phyloP scores from a whole-genome alignment of 306 rosid species.

The Acacia melanoxylon region DNA sequence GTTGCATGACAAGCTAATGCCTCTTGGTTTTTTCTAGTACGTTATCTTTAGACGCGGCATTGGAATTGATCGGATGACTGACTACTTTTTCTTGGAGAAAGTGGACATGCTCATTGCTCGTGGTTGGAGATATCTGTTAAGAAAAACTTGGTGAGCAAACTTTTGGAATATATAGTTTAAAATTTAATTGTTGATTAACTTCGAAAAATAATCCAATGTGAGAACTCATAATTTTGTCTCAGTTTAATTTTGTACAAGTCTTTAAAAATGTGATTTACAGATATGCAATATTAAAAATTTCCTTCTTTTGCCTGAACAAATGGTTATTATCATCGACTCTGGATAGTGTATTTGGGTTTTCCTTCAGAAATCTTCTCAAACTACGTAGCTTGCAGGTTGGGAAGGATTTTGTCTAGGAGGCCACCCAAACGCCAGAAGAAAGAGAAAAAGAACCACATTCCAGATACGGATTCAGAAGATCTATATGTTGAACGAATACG shows the following conservation, averaged over 20 bases:
- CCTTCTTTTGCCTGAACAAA: conserved; percentile 24
- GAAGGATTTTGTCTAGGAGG: conserved; percentile 56
- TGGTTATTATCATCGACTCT: not conserved
- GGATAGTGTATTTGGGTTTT: not conserved
- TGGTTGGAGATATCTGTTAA: conserved; percentile 72
- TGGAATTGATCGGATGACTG: conserved; percentile 80
- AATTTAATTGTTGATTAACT: conserved; percentile 12
- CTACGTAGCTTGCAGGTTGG: conserved; percentile 61
- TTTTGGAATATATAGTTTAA: conserved; percentile 13
- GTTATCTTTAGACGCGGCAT: conserved; percentile 89
- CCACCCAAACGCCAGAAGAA: conserved; percentile 41
- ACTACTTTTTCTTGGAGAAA: conserved; percentile 90
- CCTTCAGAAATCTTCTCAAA: not conserved
- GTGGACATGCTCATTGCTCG: conserved; percentile 83
- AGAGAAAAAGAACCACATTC: conserved; percentile 53
- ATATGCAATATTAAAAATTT: conserved; percentile 15
- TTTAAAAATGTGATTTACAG: not conserved
- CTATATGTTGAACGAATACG: conserved; percentile 76
- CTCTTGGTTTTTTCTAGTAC: conserved; percentile 55
- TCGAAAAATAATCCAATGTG: conserved; percentile 7
- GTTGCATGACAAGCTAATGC: conserved; percentile 38
- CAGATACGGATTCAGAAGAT: conserved; percentile 42
- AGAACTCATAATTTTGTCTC: conserved; percentile 25
- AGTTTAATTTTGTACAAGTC: not conserved
- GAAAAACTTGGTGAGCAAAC: conserved; percentile 55